Evolutionary conservation across 139 green algal genomes (phyloP), one percentile per base, ranked within the genome.

Genomic region (Tetraselmis chui): DNA sequence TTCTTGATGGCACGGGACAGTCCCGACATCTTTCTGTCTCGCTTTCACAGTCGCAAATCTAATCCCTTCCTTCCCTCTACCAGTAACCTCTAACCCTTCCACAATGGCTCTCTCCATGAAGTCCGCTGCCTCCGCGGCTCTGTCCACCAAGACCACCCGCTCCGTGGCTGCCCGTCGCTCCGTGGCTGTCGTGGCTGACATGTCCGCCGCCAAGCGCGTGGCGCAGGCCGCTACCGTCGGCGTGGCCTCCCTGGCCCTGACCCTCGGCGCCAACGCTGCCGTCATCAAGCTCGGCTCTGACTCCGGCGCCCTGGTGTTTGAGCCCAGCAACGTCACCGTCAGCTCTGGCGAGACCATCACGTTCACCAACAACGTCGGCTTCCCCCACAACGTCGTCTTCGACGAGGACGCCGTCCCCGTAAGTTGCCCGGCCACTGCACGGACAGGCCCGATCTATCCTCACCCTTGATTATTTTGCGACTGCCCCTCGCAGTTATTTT

Each of bases 351-450:
- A 98, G 86, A 87, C 83, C 76, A 83, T 98, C 67, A 93, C 86
- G 84, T 98, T 89, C 76, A 81, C 87, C 2, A 96, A 96, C 92
- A 95, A 95, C 89, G 93, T 91, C 75, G 91, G 91, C 78, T 92
- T 91, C 88, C 91, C 91, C 84, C 94, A 97, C 93, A 97, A 97
- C 91, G 83, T 98, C 81, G 92, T 98, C 67, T 98, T 98, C 88
- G 95, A 98, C 86, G 95, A 98, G 94, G 95, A 97, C 75, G 90
- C 86, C 28, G 87, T 97, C 78, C 94, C 94, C 30, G 92, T 95
- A 67, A 88, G 91, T 87, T 1, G 18, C 75, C 75, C 27, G 59
- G 23, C 24, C 25, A 76, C 23, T 76, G 59, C 59, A 76, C 59
- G 25, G 59, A 76, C 59, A 76, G 23, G 59, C 23, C 23, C 59